Percentiles rank a stretch among this genome's conserved stretches.
Evolutionary conservation across 495 filamentous ascomycete species (phyloP).

Genomic region (Cercophora scortea): DNA sequence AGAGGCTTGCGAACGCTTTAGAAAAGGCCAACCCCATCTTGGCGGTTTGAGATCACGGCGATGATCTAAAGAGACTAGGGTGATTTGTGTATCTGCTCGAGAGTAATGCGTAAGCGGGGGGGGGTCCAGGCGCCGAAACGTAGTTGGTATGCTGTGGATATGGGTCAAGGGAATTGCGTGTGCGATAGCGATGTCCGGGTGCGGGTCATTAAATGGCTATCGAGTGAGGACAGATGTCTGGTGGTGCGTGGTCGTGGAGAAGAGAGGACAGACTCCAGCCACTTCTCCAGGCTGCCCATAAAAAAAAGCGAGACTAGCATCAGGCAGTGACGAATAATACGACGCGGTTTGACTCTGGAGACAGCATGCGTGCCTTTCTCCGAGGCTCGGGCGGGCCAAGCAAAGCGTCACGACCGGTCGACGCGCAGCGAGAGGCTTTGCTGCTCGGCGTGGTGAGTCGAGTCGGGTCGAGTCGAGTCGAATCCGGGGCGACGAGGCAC

Average conservation of each 20-base stretch:
- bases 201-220: constrained; percentile 9
- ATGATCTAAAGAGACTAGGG: constrained; percentile 1
- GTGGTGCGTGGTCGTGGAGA: background rate
- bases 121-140: background rate
- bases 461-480: too few species aligned
- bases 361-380: too few species aligned
- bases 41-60: constrained; percentile 12
- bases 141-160: background rate
- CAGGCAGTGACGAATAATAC: background rate
- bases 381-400: too few species aligned
- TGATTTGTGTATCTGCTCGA: constrained; percentile 8
- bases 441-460: too few species aligned
- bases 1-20: constrained; percentile 70
- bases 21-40: constrained; percentile 26
- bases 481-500: too few species aligned
- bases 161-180: background rate
- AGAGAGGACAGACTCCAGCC: background rate
- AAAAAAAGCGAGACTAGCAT: constrained; percentile 5
- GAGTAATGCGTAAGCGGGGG: constrained; percentile 7
- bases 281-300: constrained; percentile 3
- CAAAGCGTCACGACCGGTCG: too few species aligned
- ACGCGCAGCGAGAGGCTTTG: too few species aligned
- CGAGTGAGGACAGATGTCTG: constrained; percentile 27
- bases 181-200: constrained; percentile 1
- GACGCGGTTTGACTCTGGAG: too few species aligned